Percentiles rank a stretch among this genome's conserved stretches.
Conservation (phyloP, 441 rosid species). For the Euphorbia celastroides region DNA sequence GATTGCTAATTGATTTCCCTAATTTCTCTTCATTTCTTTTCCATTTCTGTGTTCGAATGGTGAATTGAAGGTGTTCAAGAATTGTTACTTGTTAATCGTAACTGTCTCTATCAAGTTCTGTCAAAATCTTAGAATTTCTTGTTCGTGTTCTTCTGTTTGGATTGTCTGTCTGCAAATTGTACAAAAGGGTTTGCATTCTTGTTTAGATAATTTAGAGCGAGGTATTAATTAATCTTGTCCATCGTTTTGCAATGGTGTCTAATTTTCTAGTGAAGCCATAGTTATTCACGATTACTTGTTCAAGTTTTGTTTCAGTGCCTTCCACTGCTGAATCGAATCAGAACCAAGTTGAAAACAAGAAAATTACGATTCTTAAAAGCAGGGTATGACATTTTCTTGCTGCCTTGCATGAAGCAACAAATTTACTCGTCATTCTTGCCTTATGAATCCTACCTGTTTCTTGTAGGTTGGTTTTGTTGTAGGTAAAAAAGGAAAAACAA, state of each 20-base stretch:
- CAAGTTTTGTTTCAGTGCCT: constrained; percentile 9
- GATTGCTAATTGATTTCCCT: not conserved
- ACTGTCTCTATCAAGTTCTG: too few species aligned
- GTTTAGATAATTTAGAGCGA: not conserved
- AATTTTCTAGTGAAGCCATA: too few species aligned
- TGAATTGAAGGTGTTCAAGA: not conserved
- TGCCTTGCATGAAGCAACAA: not conserved
- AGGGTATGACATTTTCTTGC: constrained; percentile 17
- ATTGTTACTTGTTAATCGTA: not conserved
- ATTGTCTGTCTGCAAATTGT: not conserved
- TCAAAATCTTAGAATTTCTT: not conserved
- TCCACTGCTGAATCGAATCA: constrained; percentile 8
- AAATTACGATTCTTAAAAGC: constrained; percentile 24
- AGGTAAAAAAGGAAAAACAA: constrained; percentile 28
- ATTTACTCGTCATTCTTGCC: not conserved
- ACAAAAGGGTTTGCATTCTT: too few species aligned
- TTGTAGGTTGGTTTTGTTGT: constrained; percentile 26
- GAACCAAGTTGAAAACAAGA: constrained; percentile 15
- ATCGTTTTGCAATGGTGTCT: not conserved
- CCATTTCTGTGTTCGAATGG: not conserved
- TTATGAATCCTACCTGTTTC: not conserved
- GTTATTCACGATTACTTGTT: too few species aligned
- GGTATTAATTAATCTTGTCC: not conserved
- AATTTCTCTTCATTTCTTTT: not conserved
- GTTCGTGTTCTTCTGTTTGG: not conserved